Conservation (phyloP, 2,329 filamentous ascomycete species). For the Penicillium sp. region DNA sequence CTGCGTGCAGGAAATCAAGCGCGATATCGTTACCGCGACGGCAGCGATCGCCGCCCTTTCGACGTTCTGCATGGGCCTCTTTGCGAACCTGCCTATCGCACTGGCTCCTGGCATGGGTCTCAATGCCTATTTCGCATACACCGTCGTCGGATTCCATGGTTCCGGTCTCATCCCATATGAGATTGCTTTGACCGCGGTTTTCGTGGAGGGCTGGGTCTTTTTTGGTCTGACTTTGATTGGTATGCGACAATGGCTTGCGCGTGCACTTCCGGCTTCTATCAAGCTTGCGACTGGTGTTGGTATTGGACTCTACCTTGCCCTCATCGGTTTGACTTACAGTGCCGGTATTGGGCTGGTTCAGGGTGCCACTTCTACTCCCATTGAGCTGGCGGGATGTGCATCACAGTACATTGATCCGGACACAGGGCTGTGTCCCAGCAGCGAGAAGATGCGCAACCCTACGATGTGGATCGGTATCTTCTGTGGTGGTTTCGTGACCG, state of each 20-base stretch:
- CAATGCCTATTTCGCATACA: slow-evolving; percentile 86
- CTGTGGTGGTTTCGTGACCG: slow-evolving; percentile 78
- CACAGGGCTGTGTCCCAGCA: slow-evolving; percentile 63
- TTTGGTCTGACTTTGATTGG: slow-evolving; percentile 77
- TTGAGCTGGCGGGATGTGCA: slow-evolving; percentile 75
- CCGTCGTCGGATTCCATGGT: slow-evolving; percentile 77
- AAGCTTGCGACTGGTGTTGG: slow-evolving; percentile 85
- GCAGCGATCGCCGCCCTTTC: slow-evolving; percentile 79
- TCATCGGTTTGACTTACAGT: slow-evolving; percentile 71
- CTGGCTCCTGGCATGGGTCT: slow-evolving; percentile 77
- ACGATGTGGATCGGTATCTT: slow-evolving; percentile 89
- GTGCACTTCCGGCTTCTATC: slow-evolving; percentile 79
- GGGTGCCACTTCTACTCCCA: slow-evolving; percentile 68
- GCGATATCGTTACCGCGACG: slow-evolving; percentile 81
- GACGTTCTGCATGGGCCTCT: slow-evolving; percentile 80
- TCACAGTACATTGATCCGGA: slow-evolving; percentile 47
- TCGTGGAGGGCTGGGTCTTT: slow-evolving; percentile 86
- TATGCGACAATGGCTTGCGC: slow-evolving; percentile 84
- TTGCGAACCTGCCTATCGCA: slow-evolving; percentile 78
- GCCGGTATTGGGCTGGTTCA: slow-evolving; percentile 81
- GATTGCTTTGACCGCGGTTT: slow-evolving; percentile 81
- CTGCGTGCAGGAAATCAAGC: slow-evolving; percentile 63
- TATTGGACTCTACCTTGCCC: slow-evolving; percentile 76
- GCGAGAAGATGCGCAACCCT: slow-evolving; percentile 78
- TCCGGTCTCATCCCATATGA: slow-evolving; percentile 72